Percentiles rank a stretch among this genome's conserved stretches.
Conservation (phyloP, 1,284 basidiomycete genomes). For the Leccinum pachyderme region DNA sequence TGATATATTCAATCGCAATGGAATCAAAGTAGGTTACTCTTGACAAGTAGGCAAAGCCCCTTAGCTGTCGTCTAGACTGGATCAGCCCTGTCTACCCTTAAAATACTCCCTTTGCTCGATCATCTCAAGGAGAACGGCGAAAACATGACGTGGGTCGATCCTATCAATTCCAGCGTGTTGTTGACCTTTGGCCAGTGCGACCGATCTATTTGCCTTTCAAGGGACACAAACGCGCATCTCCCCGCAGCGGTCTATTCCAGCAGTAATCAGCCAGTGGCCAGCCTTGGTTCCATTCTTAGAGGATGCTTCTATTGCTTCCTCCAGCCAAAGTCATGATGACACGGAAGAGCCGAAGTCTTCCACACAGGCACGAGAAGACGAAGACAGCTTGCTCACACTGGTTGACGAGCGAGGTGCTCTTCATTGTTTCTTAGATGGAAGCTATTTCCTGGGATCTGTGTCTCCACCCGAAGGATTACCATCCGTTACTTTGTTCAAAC, state of each 20-base stretch:
- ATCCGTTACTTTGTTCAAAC: constrained; percentile 49
- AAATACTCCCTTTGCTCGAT: constrained; percentile 67
- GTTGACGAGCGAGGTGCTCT: constrained; percentile 57
- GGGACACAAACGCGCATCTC: constrained; percentile 52
- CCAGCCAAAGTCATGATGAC: constrained; percentile 34
- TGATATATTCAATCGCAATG: constrained; percentile 70
- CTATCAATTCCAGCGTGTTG: not conserved
- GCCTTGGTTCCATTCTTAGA: constrained; percentile 53
- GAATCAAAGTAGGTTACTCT: constrained; percentile 52
- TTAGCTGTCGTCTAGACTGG: constrained; percentile 54
- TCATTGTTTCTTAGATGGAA: constrained; percentile 74
- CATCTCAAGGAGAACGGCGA: constrained; percentile 61
- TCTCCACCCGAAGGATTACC: constrained; percentile 34
- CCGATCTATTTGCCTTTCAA: constrained; percentile 76
- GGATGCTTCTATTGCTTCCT: constrained; percentile 55
- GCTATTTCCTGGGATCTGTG: constrained; percentile 71
- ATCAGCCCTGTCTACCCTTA: constrained; percentile 68
- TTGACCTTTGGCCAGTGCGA: constrained; percentile 47
- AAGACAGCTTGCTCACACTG: constrained; percentile 63
- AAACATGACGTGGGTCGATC: constrained; percentile 52
- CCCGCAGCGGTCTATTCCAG: constrained; percentile 47
- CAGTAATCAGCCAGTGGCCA: constrained; percentile 66
- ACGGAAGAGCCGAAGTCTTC: constrained; percentile 16
- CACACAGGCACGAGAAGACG: constrained; percentile 34
- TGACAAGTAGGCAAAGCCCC: not conserved